Evolutionary conservation across 192 early-diverging fungal genomes (phyloP).

Genomic region (Entrophospora sp.): DNA sequence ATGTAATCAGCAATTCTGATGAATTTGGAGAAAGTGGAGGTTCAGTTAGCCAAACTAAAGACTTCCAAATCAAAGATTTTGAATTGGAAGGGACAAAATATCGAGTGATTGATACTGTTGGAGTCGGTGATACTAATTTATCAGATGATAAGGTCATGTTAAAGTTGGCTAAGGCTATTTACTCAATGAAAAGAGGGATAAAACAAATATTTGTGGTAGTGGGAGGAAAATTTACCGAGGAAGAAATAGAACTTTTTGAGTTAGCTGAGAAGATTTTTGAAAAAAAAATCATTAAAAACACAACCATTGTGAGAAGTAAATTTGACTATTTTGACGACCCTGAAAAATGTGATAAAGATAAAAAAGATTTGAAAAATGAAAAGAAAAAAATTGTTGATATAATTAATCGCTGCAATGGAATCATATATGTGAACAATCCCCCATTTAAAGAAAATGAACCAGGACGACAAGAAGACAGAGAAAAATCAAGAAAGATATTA

Average conservation of each 20-base stretch:
- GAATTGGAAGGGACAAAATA: neutral
- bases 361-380: neutral
- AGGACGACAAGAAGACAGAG: neutral
- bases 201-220: neutral
- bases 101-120: neutral
- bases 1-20: neutral
- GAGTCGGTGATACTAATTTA: neutral
- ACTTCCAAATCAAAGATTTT: conserved; percentile 1
- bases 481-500: neutral
- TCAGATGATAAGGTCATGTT: neutral
- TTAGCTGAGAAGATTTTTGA: neutral
- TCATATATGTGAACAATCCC: neutral
- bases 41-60: neutral
- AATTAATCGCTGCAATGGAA: neutral
- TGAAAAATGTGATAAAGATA: neutral
- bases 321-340: neutral
- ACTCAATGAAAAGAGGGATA: neutral
- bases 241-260: neutral
- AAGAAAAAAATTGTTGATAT: neutral
- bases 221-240: neutral
- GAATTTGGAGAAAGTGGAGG: neutral
- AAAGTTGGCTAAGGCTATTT: neutral
- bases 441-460: too few relatives aligned
- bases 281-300: neutral
- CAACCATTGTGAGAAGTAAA: neutral